Conservation (phyloP, 2,329 filamentous ascomycete species). For the Cordyceps cicadae region DNA sequence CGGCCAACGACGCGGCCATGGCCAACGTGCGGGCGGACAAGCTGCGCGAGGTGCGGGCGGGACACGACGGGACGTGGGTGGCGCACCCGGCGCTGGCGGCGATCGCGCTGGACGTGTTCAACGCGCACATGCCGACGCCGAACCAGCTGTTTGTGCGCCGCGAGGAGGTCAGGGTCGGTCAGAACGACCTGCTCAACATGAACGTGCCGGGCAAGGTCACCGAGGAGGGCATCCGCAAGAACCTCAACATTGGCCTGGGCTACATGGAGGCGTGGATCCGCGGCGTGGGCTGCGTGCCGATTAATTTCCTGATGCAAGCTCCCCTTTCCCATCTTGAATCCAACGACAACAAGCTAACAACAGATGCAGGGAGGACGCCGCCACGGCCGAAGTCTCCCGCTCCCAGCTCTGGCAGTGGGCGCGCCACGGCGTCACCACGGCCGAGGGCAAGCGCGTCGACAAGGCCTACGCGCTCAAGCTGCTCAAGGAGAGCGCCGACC, state of each 20-base stretch:
- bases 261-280: slow-evolving; percentile 99
- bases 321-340: background rate
- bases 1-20: slow-evolving; percentile 91
- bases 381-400: slow-evolving; percentile 90
- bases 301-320: slow-evolving; percentile 83
- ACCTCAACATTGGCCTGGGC: slow-evolving; percentile 88
- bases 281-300: slow-evolving; percentile 90
- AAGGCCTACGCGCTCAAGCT: slow-evolving; percentile 84
- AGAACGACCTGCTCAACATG: slow-evolving; percentile 94
- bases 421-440: slow-evolving; percentile 61
- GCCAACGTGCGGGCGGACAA: slow-evolving; percentile 89
- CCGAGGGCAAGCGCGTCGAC: slow-evolving; percentile 85
- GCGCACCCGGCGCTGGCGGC: slow-evolving; percentile 85
- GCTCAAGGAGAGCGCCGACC: slow-evolving; percentile 75
- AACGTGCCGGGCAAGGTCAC: slow-evolving; percentile 89
- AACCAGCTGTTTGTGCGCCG: slow-evolving; percentile 91
- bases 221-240: slow-evolving; percentile 93
- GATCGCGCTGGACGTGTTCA: slow-evolving; percentile 90
- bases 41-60: slow-evolving; percentile 87
- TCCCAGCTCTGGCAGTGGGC: slow-evolving; percentile 97
- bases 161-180: slow-evolving; percentile 78
- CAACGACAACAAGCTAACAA: slow-evolving; percentile 6
- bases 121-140: slow-evolving; percentile 96
- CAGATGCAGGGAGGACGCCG: slow-evolving; percentile 68
- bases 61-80: slow-evolving; percentile 95